Percentiles rank a stretch among this genome's conserved stretches.
phyloP scores from a whole-genome alignment of 1,139 yeast species.

The Yamadazyma conglobata region DNA sequence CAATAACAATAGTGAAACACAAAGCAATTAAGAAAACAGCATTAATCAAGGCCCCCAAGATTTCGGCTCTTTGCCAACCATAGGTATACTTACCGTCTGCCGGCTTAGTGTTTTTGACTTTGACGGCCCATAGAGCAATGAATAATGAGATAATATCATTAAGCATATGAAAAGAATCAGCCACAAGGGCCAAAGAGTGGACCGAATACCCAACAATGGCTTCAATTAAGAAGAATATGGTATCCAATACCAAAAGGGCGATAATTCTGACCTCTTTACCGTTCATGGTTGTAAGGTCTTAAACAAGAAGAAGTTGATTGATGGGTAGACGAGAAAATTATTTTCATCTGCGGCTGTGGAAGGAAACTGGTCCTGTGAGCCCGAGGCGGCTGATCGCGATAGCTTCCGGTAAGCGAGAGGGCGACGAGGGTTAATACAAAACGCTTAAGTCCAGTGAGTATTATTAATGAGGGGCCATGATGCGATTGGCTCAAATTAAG shows the following conservation, averaged over 20 bases:
- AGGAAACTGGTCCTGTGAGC: too few relatives aligned
- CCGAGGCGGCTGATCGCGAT: too few relatives aligned
- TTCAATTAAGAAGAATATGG: slow-evolving; percentile 80
- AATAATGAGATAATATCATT: slow-evolving; percentile 87
- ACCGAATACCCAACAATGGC: slow-evolving; percentile 83
- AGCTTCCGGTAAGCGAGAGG: too few relatives aligned
- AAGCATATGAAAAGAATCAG: slow-evolving; percentile 96
- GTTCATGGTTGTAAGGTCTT: too few relatives aligned
- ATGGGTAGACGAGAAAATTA: too few relatives aligned
- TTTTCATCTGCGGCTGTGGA: too few relatives aligned
- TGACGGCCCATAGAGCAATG: slow-evolving; percentile 96
- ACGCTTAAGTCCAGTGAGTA: too few relatives aligned
- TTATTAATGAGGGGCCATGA: too few relatives aligned
- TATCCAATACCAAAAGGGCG: slow-evolving; percentile 71
- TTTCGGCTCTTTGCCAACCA: slow-evolving; percentile 97
- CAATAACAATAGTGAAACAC: slow-evolving; percentile 88
- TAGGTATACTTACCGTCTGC: slow-evolving; percentile 89
- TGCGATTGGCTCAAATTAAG: too few relatives aligned
- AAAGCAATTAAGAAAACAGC: slow-evolving; percentile 90
- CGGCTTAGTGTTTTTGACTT: slow-evolving; percentile 75
- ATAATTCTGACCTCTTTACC: slow-evolving; percentile 73
- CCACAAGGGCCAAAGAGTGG: slow-evolving; percentile 87
- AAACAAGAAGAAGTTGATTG: too few relatives aligned
- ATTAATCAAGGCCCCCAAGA: slow-evolving; percentile 87
- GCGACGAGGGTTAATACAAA: too few relatives aligned